A percentile compares a stretch with the other conserved stretches of the same genome.
These are phyloP conservation scores for Citrus unshiu DNA, from an alignment of 345 rosid species.

Conservation along the genomic window DNA sequence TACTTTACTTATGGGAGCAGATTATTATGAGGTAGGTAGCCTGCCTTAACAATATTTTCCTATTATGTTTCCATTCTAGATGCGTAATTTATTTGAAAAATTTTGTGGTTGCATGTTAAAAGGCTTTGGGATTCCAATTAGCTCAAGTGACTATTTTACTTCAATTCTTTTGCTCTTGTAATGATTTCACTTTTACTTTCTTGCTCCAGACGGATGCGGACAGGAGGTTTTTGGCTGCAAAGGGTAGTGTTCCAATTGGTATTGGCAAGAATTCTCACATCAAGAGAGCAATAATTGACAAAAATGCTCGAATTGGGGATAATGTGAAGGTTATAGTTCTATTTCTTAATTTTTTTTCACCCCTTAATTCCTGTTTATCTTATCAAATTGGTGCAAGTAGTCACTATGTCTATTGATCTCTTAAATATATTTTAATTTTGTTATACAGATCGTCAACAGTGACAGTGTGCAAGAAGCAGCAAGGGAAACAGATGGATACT, in stretches of 20 bases:
- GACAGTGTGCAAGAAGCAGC: slow-evolving; percentile 95
- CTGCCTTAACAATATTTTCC: background rate
- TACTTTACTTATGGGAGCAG: slow-evolving; percentile 91
- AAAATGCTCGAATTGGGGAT: slow-evolving; percentile 88
- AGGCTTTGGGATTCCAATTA: background rate
- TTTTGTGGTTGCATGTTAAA: background rate
- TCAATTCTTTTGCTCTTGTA: background rate
- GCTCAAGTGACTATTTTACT: background rate
- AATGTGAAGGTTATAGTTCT: slow-evolving; percentile 65
- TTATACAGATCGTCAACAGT: slow-evolving; percentile 63
- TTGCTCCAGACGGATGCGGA: slow-evolving; percentile 75
- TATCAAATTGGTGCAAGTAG: background rate
- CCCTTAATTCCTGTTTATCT: background rate
- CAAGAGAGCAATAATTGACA: slow-evolving; percentile 93
- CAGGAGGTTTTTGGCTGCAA: slow-evolving; percentile 77
- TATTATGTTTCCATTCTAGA: background rate
- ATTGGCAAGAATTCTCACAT: slow-evolving; percentile 82
- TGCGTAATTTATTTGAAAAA: background rate
- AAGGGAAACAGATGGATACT: slow-evolving; percentile 91
- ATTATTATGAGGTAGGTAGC: slow-evolving; percentile 92
- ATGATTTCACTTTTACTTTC: background rate
- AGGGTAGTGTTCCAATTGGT: slow-evolving; percentile 89
- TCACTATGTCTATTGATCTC: background rate
- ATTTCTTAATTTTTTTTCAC: background rate
- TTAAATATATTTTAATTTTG: background rate